phyloP scores from a whole-genome alignment of 805 yeast genomes.

The Ogataea ramenticola region DNA sequence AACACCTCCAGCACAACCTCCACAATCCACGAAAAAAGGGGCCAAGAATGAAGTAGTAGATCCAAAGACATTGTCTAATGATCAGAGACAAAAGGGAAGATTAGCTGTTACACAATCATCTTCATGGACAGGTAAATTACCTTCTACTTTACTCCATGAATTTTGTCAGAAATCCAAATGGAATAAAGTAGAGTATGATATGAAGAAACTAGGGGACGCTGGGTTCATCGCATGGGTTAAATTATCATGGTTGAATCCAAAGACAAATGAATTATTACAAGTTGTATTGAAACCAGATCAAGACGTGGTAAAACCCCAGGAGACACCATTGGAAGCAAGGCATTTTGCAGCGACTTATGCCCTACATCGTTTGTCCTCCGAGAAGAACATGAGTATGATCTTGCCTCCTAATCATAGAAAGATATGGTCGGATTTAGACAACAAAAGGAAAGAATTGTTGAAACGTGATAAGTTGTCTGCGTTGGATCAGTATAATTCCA shows the following conservation, averaged over 20 bases:
- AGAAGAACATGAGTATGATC: conserved; percentile 80
- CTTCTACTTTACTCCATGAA: conserved; percentile 80
- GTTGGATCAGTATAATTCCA: conserved; percentile 48
- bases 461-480: conserved; percentile 42
- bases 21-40: conserved; percentile 2
- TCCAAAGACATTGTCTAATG: conserved; percentile 4
- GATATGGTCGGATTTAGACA: conserved; percentile 71
- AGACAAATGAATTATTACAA: conserved; percentile 58
- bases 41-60: conserved; percentile 6
- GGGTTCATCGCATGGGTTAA: conserved; percentile 64
- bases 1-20: conserved; percentile 4
- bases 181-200: conserved; percentile 78
- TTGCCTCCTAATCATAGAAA: conserved; percentile 76
- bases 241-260: conserved; percentile 71
- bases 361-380: conserved; percentile 68
- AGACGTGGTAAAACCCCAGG: conserved; percentile 54
- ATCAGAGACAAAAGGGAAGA: conserved; percentile 21
- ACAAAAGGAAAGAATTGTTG: conserved; percentile 42
- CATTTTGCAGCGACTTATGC: conserved; percentile 89
- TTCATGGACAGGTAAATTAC: conserved; percentile 94
- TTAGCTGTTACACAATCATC: conserved; percentile 55
- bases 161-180: conserved; percentile 83
- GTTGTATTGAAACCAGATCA: conserved; percentile 48
- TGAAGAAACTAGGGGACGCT: conserved; percentile 29
- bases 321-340: conserved; percentile 82